These are phyloP conservation scores for Teratosphaeria gauchensis DNA, from an alignment of 2,329 filamentous ascomycete genomes.

Conservation along the genomic window DNA sequence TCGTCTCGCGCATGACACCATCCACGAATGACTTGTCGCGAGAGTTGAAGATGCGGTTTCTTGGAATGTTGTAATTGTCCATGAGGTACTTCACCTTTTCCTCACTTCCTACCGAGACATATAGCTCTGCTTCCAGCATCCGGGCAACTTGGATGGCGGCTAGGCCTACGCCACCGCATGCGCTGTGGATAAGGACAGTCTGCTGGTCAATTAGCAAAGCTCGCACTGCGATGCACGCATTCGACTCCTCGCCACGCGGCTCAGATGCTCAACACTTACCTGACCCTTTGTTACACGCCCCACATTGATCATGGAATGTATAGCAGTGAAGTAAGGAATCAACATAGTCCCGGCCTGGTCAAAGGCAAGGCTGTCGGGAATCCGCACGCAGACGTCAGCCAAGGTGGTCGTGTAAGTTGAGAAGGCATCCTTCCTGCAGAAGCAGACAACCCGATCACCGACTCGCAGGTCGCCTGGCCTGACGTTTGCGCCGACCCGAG, in stretches of 20 bases:
- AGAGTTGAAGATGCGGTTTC: slow-evolving; percentile 22
- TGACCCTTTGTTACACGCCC: slow-evolving; percentile 4
- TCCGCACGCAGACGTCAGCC: not conserved
- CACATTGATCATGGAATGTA: slow-evolving; percentile 5
- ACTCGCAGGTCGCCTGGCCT: slow-evolving; percentile 6
- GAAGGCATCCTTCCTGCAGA: slow-evolving; percentile 3
- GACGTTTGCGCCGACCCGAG: slow-evolving; percentile 20
- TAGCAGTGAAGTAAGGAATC: slow-evolving; percentile 4
- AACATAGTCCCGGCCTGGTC: slow-evolving; percentile 12
- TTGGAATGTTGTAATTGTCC: slow-evolving; percentile 13
- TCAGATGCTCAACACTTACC: not conserved
- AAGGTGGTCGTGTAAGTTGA: slow-evolving; percentile 5
- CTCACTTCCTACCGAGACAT: slow-evolving; percentile 16
- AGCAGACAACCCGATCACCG: slow-evolving; percentile 17
- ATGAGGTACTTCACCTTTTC: slow-evolving; percentile 15
- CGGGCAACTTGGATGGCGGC: slow-evolving; percentile 18
- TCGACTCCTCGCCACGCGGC: too few relatives aligned
- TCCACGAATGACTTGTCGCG: slow-evolving; percentile 18
- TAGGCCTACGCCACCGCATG: slow-evolving; percentile 17
- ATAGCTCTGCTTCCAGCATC: slow-evolving; percentile 19
- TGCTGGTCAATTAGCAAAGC: slow-evolving; percentile 6
- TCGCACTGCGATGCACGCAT: not conserved
- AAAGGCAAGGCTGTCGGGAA: slow-evolving; percentile 12
- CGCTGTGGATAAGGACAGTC: slow-evolving; percentile 22
- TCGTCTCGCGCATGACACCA: slow-evolving; percentile 16